Conservation (phyloP, 495 filamentous ascomycete genomes). For the Choiromyces venosus region DNA sequence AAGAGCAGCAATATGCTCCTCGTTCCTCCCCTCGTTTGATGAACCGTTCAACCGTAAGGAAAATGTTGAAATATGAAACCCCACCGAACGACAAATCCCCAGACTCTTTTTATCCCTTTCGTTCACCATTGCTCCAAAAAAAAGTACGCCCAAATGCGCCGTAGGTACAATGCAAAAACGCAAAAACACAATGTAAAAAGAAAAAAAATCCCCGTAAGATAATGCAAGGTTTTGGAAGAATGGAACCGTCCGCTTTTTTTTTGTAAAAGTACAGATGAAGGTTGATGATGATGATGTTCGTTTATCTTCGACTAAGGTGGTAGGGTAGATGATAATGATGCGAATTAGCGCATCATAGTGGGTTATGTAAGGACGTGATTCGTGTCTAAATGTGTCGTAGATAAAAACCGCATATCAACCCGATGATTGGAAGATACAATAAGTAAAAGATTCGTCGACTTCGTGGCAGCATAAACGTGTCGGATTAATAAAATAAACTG, state of each 20-base stretch:
- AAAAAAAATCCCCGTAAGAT: slow-evolving; percentile 35
- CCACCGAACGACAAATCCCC: neutral
- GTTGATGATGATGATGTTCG: slow-evolving; percentile 15
- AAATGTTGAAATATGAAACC: neutral
- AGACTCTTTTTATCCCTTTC: slow-evolving; percentile 4
- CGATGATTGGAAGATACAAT: slow-evolving; percentile 12
- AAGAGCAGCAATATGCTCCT: slow-evolving; percentile 3
- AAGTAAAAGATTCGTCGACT: slow-evolving; percentile 26
- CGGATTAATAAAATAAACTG: neutral
- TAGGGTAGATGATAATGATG: slow-evolving; percentile 9
- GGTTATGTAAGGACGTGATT: slow-evolving; percentile 14
- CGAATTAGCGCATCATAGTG: neutral
- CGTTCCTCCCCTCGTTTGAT: neutral
- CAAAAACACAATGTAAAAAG: slow-evolving; percentile 8
- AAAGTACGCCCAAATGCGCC: slow-evolving; percentile 39
- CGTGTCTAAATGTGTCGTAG: slow-evolving; percentile 23
- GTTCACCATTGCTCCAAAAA: slow-evolving; percentile 30
- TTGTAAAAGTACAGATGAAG: slow-evolving; percentile 36
- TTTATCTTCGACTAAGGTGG: slow-evolving; percentile 25
- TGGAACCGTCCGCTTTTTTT: slow-evolving; percentile 32
- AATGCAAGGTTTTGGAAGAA: slow-evolving; percentile 30
- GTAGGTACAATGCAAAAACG: slow-evolving; percentile 37
- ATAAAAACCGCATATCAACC: slow-evolving; percentile 12
- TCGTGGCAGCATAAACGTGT: slow-evolving; percentile 34
- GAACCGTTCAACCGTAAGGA: neutral